These are phyloP conservation scores for Chenopodium suecicum DNA, from an alignment of 148 eudicot species.

Conservation along the genomic window DNA sequence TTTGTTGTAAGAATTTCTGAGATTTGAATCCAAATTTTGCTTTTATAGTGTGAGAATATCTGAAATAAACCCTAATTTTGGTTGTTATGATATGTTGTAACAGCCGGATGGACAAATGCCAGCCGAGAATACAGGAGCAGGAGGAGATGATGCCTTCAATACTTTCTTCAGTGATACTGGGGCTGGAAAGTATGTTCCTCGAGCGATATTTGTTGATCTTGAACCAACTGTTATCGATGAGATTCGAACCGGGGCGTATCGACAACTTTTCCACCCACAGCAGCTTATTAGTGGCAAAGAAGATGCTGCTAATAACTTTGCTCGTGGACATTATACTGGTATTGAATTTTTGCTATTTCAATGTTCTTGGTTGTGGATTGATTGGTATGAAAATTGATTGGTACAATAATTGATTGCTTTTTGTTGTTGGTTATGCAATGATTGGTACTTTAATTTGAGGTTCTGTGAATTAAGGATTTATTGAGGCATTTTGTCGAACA, in stretches of 20 bases:
- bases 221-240: slow-evolving; percentile 29
- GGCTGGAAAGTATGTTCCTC: slow-evolving; percentile 19
- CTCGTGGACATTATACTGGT: slow-evolving; percentile 31
- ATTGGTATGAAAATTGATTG: too few relatives aligned
- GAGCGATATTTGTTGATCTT: slow-evolving; percentile 23
- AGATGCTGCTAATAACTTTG: slow-evolving; percentile 30
- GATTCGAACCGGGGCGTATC: slow-evolving; percentile 23
- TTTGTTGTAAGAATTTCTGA: too few relatives aligned
- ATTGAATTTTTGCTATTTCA: background rate
- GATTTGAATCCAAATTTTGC: too few relatives aligned
- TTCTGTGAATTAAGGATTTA: background rate
- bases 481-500: slow-evolving; percentile 11
- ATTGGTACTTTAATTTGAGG: background rate
- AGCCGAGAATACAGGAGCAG: slow-evolving; percentile 14
- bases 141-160: slow-evolving; percentile 23
- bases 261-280: slow-evolving; percentile 30
- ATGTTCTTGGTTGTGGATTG: too few relatives aligned
- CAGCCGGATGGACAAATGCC: slow-evolving; percentile 25
- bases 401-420: too few relatives aligned
- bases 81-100: background rate
- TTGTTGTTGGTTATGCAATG: background rate
- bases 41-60: too few relatives aligned
- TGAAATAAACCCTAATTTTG: too few relatives aligned
- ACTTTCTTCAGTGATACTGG: slow-evolving; percentile 30
- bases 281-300: slow-evolving; percentile 29